Evolutionary conservation across 2,329 filamentous ascomycete genomes (phyloP).

Genomic region (Penicillium digitatum): DNA sequence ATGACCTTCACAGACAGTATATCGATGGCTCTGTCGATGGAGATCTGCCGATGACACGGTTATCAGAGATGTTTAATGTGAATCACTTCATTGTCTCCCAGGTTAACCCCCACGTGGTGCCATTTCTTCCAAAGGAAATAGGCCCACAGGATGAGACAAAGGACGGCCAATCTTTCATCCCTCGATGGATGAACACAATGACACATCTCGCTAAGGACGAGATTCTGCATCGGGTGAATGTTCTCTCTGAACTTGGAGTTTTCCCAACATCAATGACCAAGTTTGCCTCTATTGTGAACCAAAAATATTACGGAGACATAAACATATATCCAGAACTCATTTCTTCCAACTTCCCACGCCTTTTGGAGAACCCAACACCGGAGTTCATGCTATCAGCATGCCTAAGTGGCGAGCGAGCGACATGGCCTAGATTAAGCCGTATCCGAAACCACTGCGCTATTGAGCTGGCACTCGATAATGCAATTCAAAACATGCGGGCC

Average conservation of each 20-base stretch:
- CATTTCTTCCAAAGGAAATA: conserved; percentile 75
- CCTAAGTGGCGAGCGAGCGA: conserved; percentile 74
- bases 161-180: conserved; percentile 31
- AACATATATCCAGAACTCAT: conserved; percentile 82
- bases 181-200: conserved; percentile 61
- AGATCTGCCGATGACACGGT: conserved; percentile 82
- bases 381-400: conserved; percentile 83
- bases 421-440: conserved; percentile 83
- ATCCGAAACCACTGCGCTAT: conserved; percentile 85
- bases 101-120: conserved; percentile 89
- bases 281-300: conserved; percentile 73
- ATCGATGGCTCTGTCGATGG: conserved; percentile 96
- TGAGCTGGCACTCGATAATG: conserved; percentile 66
- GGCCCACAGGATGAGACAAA: conserved; percentile 32
- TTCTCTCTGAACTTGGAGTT: conserved; percentile 73
- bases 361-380: conserved; percentile 77
- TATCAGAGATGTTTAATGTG: conserved; percentile 95
- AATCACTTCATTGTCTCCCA: conserved; percentile 98
- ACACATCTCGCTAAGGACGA: conserved; percentile 75
- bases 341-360: conserved; percentile 67
- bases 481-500: conserved; percentile 40
- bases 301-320: conserved; percentile 92
- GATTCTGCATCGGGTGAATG: conserved; percentile 72
- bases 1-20: conserved; percentile 77
- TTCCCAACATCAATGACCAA: conserved; percentile 77